These are phyloP conservation scores for Limonomyces culmigenus DNA, from an alignment of 1,284 basidiomycete genomes.

Conservation along the genomic window DNA sequence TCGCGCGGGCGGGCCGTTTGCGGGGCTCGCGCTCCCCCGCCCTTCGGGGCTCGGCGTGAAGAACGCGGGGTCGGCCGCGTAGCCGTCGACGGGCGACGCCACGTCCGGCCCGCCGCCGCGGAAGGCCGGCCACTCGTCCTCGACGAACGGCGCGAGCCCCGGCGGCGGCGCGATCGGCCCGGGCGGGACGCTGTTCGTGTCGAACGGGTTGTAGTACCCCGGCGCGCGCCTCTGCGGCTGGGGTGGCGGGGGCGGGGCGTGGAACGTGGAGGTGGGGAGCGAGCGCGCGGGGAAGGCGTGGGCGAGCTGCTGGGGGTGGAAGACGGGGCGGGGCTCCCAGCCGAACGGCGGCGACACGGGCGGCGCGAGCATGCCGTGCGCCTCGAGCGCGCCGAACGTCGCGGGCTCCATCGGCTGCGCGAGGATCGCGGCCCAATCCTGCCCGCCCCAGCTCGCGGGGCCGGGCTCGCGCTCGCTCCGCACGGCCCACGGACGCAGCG, in stretches of 20 bases:
- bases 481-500: too few species aligned
- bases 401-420: conserved; percentile 37
- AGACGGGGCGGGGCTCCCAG: conserved; percentile 7
- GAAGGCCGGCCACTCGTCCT: background rate
- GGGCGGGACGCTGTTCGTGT: conserved; percentile 45
- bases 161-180: conserved; percentile 43
- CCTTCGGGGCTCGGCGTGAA: conserved; percentile 71
- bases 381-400: conserved; percentile 38
- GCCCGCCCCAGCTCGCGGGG: conserved; percentile 16
- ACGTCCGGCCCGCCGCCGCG: background rate
- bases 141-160: conserved; percentile 8
- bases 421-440: conserved; percentile 39
- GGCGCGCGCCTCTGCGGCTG: too few species aligned
- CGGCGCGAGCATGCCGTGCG: conserved; percentile 30
- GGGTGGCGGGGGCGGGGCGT: background rate
- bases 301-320: conserved; percentile 7
- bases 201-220: conserved; percentile 34
- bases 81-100: conserved; percentile 10
- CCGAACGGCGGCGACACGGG: conserved; percentile 1
- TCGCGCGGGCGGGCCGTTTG: conserved; percentile 78
- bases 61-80: conserved; percentile 20
- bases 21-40: too few species aligned
- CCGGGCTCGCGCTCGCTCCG: conserved; percentile 14
- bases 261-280: background rate
- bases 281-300: conserved; percentile 2